phyloP scores from a whole-genome alignment of 2,329 filamentous ascomycete species.

The Aspergillus sp. region DNA sequence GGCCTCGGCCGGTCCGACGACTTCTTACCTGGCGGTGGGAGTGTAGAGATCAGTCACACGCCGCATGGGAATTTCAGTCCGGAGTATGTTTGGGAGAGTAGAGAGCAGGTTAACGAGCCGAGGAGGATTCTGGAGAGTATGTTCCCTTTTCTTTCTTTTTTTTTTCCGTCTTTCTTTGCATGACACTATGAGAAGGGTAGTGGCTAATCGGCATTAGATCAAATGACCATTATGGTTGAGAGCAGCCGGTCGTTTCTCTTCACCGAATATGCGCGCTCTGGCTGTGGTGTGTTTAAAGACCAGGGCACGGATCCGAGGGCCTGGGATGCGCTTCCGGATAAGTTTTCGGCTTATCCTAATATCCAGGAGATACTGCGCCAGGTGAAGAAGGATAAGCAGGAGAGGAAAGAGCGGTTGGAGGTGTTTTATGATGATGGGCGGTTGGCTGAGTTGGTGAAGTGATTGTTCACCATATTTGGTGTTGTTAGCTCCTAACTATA shows the following conservation, averaged over 20 bases:
- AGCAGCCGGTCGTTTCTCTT: slow-evolving; percentile 29
- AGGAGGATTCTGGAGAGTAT: slow-evolving; percentile 43
- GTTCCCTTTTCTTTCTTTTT: background rate
- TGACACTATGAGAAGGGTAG: background rate
- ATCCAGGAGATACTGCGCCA: slow-evolving; percentile 27
- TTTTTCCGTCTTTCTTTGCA: too few relatives aligned
- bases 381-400: slow-evolving; percentile 26
- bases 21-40: slow-evolving; percentile 28
- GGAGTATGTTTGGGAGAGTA: slow-evolving; percentile 48
- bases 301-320: slow-evolving; percentile 28
- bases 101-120: slow-evolving; percentile 43
- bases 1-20: slow-evolving; percentile 29
- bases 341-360: slow-evolving; percentile 29
- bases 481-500: background rate
- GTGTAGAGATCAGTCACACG: slow-evolving; percentile 27
- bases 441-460: slow-evolving; percentile 16
- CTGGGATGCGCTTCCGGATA: slow-evolving; percentile 30
- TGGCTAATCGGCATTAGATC: slow-evolving; percentile 15
- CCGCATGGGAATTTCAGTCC: slow-evolving; percentile 40
- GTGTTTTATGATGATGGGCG: slow-evolving; percentile 24
- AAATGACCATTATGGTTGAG: slow-evolving; percentile 34
- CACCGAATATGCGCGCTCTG: slow-evolving; percentile 26
- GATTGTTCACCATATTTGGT: background rate
- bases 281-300: slow-evolving; percentile 27
- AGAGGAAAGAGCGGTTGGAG: slow-evolving; percentile 19